Base-by-base conservation (phyloP, 371 early-diverging fungal genomes). In the Actinomucor elegans region DNA sequence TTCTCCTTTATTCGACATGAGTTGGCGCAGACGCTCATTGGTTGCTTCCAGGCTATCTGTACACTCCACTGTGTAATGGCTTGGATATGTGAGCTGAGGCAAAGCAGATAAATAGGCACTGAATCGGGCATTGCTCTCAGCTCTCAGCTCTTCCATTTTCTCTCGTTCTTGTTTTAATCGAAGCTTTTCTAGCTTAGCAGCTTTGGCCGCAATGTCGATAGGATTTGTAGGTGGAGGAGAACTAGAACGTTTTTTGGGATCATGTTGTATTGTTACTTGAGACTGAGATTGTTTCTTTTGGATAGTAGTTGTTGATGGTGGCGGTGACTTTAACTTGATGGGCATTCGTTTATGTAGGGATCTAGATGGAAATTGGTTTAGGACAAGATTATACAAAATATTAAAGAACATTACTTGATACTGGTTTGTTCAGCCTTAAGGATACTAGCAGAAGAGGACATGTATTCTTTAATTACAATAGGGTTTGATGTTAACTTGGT, bases 51-150 rank as follows among this genome's bases (percentile, higher is more conserved):
- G 14, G 6, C 17, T 47, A 12, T 42, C 18, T 10, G 55, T 29
- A 38, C 67, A 65, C 17, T 54, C 43, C 0, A 71, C 61, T 26
- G 31, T 54, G 38, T 62, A 71, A 34, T 44, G 45, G 5, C 12
- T 21, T 10, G 71, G 71, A 38, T 59, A 64, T 17, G 24, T 15
- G 8, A 63, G 31, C 14, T 5, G 8, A 8, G 67, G 64, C 20
- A 67, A 21, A 10, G 20, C 27, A 0, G 41, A 31, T 3, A 66
- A 9, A 18, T 49, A 41, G 2, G 26, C 31, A 17, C 54, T 55
- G 18, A 66, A 61, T 11, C 23, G 3, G 8, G 20, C 38, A 15
- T 46, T 52, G 10, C 7, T 36, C 35, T 34, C 44, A 5, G 3
- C 7, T 26, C 40, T 45, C n/a, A 14, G 9, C 18, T 20, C 15